Evolutionary conservation across 768 basidiomycete species (phyloP), one percentile per base, ranked within the genome.

Genomic region (Rhizopogon rudus): DNA sequence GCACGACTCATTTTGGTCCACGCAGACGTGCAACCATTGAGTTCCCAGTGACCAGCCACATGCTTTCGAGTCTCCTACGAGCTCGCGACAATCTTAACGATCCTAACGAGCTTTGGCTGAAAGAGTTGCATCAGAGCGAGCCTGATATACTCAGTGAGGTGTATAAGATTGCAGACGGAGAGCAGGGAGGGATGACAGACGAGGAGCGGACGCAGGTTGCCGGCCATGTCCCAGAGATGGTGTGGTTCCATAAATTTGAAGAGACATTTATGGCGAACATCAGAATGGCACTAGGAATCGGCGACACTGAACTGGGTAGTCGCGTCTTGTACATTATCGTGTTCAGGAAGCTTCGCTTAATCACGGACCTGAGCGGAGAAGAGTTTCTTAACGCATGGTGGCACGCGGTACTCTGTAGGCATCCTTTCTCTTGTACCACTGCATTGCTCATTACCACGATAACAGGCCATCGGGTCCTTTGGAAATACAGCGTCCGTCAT

Each of bases 301-400:
- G 9, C 1, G 31, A 33, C 31, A 6, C 8, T 9, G 9, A 9
- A 13, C 50, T 0, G 22, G 50, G 50, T 6, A 40, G 37, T 41
- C 44, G 72, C 57, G 17, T 53, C 28, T 12, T 53, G 31, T 50
- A 31, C 10, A 50, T 58, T 44, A 44, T 44, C 28, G 42, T 56
- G 9, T 39, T 44, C 14, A 42, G 40, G 17, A n/a, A 39, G 14
- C 51, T 59, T 28, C 37, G 20, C 28, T 44, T 55, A 5, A 31
- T 59, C n/a, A 17, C 25, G 1, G 50, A 51, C 2, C 39, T 59
- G 16, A 48, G n/a, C 29, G 14, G 12, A 4, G 2, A 20, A 14
- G 51, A 59, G 9, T 20, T 45, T 29, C 31, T 43, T 14, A 39
- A 45, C 28, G 54, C 55, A 12, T 56, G 56, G 46, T 44, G 17